Conservation (phyloP, 2,329 filamentous ascomycete species). For the Neocatenulostroma microsporum region DNA sequence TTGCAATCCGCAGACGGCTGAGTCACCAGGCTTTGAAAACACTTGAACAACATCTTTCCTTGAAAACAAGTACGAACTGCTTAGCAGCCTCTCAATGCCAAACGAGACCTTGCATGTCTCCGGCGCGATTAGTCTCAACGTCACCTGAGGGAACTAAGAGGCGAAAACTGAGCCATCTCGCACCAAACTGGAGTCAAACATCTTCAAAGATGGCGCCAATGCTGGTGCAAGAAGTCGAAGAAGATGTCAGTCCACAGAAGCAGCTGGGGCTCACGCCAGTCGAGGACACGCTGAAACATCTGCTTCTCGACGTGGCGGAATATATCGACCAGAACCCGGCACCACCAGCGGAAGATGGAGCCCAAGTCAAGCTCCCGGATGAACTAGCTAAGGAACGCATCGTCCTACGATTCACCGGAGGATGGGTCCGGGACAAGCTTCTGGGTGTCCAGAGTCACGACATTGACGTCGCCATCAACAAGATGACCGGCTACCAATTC, state of each 20-base stretch:
- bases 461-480: slow-evolving; percentile 79
- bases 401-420: slow-evolving; percentile 70
- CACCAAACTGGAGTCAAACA: slow-evolving; percentile 2
- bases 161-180: slow-evolving; percentile 18
- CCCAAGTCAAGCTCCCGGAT: slow-evolving; percentile 34
- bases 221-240: slow-evolving; percentile 27
- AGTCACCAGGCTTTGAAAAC: slow-evolving; percentile 6
- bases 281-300: slow-evolving; percentile 63
- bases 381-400: slow-evolving; percentile 40
- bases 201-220: slow-evolving; percentile 22
- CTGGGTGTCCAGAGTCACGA: slow-evolving; percentile 66
- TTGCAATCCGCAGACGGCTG: slow-evolving; percentile 2
- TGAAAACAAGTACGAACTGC: too few species aligned
- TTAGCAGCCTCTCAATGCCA: slow-evolving; percentile 17
- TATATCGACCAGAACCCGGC: slow-evolving; percentile 50
- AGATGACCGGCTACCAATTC: slow-evolving; percentile 73
- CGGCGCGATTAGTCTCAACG: slow-evolving; percentile 18
- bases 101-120: slow-evolving; percentile 24
- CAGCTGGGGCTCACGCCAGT: slow-evolving; percentile 55
- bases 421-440: slow-evolving; percentile 82
- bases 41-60: slow-evolving; percentile 6
- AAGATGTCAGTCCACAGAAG: slow-evolving; percentile 12
- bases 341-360: slow-evolving; percentile 14
- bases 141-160: slow-evolving; percentile 24
- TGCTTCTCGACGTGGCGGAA: slow-evolving; percentile 73